phyloP scores from a whole-genome alignment of 1,284 basidiomycete genomes.

The Golubevia sp. region DNA sequence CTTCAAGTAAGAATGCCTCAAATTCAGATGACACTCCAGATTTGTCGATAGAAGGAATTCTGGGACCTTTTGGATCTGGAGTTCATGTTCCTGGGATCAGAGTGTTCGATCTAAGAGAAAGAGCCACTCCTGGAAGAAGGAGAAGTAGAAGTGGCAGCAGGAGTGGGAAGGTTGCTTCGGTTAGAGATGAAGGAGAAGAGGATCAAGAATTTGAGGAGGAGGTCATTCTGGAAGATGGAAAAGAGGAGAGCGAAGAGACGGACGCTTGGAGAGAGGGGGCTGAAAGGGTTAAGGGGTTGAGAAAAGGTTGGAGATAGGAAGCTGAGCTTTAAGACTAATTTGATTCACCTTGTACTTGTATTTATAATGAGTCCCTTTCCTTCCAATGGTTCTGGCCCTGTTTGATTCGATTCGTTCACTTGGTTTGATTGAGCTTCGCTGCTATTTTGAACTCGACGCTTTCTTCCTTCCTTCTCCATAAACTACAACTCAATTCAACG shows the following conservation, averaged over 20 bases:
- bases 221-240: neutral
- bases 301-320: neutral
- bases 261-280: neutral
- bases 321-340: too few relatives aligned
- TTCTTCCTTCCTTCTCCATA: too few relatives aligned
- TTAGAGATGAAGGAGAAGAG: neutral
- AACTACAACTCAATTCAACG: too few relatives aligned
- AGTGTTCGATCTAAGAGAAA: neutral
- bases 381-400: too few relatives aligned
- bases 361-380: too few relatives aligned
- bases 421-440: too few relatives aligned
- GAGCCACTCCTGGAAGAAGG: neutral
- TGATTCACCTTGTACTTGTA: too few relatives aligned
- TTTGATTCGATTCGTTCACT: too few relatives aligned
- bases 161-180: neutral
- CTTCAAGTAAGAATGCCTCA: too few relatives aligned
- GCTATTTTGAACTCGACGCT: too few relatives aligned
- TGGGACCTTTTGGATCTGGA: neutral
- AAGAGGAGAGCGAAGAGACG: neutral
- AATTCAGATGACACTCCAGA: too few relatives aligned
- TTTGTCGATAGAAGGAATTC: too few relatives aligned
- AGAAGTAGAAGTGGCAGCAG: neutral
- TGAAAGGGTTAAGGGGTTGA: neutral
- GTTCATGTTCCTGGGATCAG: neutral
- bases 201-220: neutral